Conservation (phyloP, 306 rosid genomes). For the Castanea mollissima region DNA sequence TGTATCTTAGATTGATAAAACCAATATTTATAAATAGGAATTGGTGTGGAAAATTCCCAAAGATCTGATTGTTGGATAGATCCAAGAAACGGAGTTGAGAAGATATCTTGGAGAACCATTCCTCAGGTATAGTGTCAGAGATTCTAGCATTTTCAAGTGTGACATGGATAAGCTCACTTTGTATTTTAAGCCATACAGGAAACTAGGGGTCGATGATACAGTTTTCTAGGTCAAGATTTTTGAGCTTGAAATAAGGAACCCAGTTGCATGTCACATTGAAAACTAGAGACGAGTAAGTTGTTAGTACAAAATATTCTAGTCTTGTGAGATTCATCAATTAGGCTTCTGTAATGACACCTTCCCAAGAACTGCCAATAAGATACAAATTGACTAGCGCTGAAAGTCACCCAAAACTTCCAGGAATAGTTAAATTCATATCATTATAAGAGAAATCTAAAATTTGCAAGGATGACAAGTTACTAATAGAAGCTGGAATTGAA, state of each 20-base stretch:
- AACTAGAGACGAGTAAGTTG: neutral
- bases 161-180: neutral
- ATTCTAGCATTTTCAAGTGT: neutral
- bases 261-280: conserved; percentile 3
- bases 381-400: neutral
- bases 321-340: conserved; percentile 14
- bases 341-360: neutral
- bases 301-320: neutral
- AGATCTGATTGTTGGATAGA: conserved; percentile 2
- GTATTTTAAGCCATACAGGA: conserved; percentile 24
- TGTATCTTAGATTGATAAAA: neutral
- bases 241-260: conserved; percentile 19
- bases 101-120: neutral
- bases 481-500: conserved; percentile 13
- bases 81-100: neutral
- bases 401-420: conserved; percentile 20
- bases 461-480: conserved; percentile 8
- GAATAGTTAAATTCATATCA: conserved; percentile 14
- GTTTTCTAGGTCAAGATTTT: neutral
- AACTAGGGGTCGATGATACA: conserved; percentile 9
- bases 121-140: neutral
- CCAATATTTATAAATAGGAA: neutral
- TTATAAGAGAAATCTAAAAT: neutral
- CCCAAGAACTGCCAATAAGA: neutral
- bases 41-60: neutral